These are phyloP conservation scores for Paracamarosporium sp. DNA, from an alignment of 2,329 filamentous ascomycete species.

Conservation along the genomic window DNA sequence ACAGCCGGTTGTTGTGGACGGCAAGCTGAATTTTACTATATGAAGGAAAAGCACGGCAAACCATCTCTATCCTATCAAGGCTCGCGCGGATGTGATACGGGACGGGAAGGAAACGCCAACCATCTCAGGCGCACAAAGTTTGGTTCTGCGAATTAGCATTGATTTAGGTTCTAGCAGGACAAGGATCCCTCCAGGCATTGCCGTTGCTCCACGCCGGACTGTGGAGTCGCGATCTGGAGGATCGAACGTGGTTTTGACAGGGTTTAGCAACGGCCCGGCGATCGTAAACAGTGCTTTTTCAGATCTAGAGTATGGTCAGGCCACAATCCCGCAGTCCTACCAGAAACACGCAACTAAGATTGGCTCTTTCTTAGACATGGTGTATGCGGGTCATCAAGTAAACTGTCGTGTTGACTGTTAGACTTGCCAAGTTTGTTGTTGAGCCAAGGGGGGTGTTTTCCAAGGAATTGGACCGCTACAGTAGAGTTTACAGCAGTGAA, in stretches of 20 bases:
- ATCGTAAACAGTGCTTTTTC: background rate
- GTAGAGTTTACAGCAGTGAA: background rate
- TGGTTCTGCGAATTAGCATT: background rate
- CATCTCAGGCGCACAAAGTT: background rate
- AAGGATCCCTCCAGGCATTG: background rate
- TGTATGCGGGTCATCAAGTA: background rate
- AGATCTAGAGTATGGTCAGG: background rate
- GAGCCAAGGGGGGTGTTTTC: background rate
- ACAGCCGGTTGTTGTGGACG: background rate
- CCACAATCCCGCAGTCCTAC: background rate
- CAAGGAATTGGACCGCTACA: background rate
- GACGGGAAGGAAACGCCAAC: background rate
- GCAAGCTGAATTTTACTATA: background rate
- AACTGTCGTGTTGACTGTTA: background rate
- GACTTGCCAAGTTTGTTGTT: background rate
- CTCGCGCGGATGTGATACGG: background rate
- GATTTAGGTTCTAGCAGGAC: background rate
- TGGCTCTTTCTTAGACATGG: conserved; percentile 5
- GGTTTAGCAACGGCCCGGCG: background rate
- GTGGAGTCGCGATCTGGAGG: conserved; percentile 2
- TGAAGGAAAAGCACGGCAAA: background rate
- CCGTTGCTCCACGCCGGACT: conserved; percentile 2
- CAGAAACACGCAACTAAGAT: background rate
- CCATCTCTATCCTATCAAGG: background rate
- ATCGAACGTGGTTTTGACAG: background rate